phyloP scores from a whole-genome alignment of 139 green algal species.

The Chlamydomonas schloesseri region DNA sequence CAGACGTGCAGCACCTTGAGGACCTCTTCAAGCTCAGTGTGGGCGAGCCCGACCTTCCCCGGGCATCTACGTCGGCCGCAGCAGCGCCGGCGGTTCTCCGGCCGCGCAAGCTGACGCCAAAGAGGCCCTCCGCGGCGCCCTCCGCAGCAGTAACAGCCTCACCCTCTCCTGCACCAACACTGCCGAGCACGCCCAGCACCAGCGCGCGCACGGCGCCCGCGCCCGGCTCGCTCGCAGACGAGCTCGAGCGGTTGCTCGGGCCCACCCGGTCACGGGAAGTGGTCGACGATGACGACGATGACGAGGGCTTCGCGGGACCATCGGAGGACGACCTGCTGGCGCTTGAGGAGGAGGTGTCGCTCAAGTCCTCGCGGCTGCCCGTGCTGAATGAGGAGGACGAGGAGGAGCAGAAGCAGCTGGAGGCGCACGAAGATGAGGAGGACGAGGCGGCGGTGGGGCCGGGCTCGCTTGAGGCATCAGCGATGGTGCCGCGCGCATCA shows the following conservation, averaged over 20 bases:
- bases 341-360: background rate
- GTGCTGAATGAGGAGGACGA: background rate
- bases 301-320: too few relatives aligned
- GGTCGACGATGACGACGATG: background rate
- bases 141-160: background rate
- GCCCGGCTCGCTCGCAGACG: background rate
- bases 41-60: background rate
- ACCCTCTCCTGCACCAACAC: background rate
- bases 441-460: background rate
- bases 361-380: background rate
- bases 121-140: background rate
- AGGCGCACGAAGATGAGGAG: background rate
- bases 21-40: constrained; percentile 36
- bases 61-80: background rate
- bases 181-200: background rate
- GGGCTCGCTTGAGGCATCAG: background rate
- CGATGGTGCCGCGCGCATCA: background rate
- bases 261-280: background rate
- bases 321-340: background rate
- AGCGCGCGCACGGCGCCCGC: background rate
- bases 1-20: constrained; percentile 33
- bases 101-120: background rate
- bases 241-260: background rate
- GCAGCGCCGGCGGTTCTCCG: background rate
- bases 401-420: background rate